Evolutionary conservation across 1,284 basidiomycete species (phyloP), one percentile per base, ranked within the genome.

Genomic region (Cystobasidium sp.): DNA sequence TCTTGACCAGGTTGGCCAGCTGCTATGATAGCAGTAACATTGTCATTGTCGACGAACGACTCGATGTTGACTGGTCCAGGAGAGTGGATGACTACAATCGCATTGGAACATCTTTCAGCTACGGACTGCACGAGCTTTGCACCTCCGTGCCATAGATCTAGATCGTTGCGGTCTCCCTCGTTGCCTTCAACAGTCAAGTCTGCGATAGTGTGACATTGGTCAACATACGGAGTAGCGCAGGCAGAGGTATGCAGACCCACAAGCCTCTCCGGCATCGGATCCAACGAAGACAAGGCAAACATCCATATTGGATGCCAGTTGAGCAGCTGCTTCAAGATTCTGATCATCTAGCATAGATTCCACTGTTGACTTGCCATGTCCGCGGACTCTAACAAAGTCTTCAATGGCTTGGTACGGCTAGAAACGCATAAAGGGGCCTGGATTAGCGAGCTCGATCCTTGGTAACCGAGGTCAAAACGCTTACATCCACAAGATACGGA

Each of bases 51-150:
- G 71, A 63, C 74, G 72, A 67, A 61, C 0, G 68, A 31, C 64
- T 46, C 76, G 70, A 51, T 72, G 56, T 18, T 62, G 47, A 41
- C 83, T 0, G 90, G 88, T 0, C 91, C 91, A 67, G 91, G 90
- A 8, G 88, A 88, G 82, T 94, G 89, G 24, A 90, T 86, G 46
- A 94, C 86, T 18, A 94, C 93, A 55, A 94, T 87, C 0, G 91
- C 93, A 83, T 94, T 93, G 77, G 86, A 86, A 78, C 80, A 80
- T 20, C 76, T 75, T 8, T 77, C 74, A 3, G 83, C 81, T 1
- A 69, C 67, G 8, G 70, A 5, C 46, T 73, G 16, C 8, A 73
- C 44, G 12, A 73, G 39, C 41, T 68, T 47, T 18, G n/a, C 51
- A 12, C 68, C 70, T 20, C 47, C 49, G 61, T 76, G 64, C 59